Conservation (phyloP, 2,329 filamentous ascomycete genomes). For the Exserohilum turcica region DNA sequence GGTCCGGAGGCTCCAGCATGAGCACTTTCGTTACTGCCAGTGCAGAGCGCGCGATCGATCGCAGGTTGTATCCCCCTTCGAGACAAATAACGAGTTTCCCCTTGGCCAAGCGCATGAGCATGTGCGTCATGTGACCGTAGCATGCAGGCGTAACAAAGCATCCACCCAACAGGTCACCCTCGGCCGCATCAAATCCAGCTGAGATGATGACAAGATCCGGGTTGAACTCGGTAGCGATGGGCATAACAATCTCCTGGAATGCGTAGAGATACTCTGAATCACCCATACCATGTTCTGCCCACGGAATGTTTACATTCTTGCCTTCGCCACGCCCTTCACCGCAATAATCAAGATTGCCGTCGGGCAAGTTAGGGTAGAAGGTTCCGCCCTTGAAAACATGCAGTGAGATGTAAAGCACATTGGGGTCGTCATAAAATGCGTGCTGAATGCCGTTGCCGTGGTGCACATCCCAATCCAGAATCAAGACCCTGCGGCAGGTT, state of each 20-base stretch:
- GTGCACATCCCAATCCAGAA: constrained; percentile 86
- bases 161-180: constrained; percentile 87
- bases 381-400: constrained; percentile 83
- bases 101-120: constrained; percentile 92
- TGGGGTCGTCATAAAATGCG: constrained; percentile 92
- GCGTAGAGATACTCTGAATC: constrained; percentile 97
- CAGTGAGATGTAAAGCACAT: constrained; percentile 92
- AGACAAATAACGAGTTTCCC: constrained; percentile 92
- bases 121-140: constrained; percentile 98
- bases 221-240: constrained; percentile 89
- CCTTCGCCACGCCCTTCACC: constrained; percentile 63
- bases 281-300: constrained; percentile 77
- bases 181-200: constrained; percentile 93
- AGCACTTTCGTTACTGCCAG: constrained; percentile 88
- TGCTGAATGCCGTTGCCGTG: constrained; percentile 93
- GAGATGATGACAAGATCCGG: constrained; percentile 95
- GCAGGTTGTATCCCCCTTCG: constrained; percentile 93
- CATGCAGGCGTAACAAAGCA: constrained; percentile 90
- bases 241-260: constrained; percentile 96
- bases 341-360: constrained; percentile 65
- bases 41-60: constrained; percentile 89
- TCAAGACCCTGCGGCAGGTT: constrained; percentile 82
- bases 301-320: constrained; percentile 72
- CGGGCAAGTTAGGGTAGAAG: constrained; percentile 76
- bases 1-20: constrained; percentile 89